These are phyloP conservation scores for Dactylellina cionopaga DNA, from an alignment of 2,329 filamentous ascomycete genomes.

Conservation along the genomic window DNA sequence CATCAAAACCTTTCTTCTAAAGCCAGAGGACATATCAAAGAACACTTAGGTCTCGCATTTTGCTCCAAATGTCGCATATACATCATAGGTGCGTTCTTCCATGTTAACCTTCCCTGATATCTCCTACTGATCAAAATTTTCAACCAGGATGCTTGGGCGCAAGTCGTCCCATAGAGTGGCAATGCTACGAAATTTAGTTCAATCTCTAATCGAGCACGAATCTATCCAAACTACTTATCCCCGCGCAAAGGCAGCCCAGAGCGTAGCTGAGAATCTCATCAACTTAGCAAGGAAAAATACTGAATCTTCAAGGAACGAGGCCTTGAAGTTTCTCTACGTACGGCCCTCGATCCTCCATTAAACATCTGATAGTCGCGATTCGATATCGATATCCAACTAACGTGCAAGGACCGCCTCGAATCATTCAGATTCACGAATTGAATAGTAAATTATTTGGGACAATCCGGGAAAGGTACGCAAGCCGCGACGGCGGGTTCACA, in stretches of 20 bases:
- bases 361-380: neutral
- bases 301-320: slow-evolving; percentile 77
- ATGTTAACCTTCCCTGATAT: neutral
- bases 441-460: slow-evolving; percentile 89
- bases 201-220: slow-evolving; percentile 91
- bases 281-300: slow-evolving; percentile 94
- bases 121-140: neutral
- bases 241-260: slow-evolving; percentile 97
- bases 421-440: slow-evolving; percentile 61
- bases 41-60: too few species aligned
- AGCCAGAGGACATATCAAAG: too few species aligned
- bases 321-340: slow-evolving; percentile 87
- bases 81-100: slow-evolving; percentile 37
- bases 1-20: slow-evolving; percentile 10
- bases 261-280: slow-evolving; percentile 91
- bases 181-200: slow-evolving; percentile 93
- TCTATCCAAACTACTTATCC: slow-evolving; percentile 93
- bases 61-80: slow-evolving; percentile 53
- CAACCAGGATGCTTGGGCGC: slow-evolving; percentile 73
- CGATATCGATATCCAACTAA: neutral
- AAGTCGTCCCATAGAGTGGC: slow-evolving; percentile 88
- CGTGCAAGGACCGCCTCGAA: neutral
- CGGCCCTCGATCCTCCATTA: slow-evolving; percentile 58
- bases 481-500: slow-evolving; percentile 90
- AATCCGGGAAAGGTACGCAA: slow-evolving; percentile 79